A percentile compares a stretch with the other conserved stretches of the same genome.
These are phyloP conservation scores for Naganishia albida DNA, from an alignment of 1,284 basidiomycete species.

Conservation along the genomic window DNA sequence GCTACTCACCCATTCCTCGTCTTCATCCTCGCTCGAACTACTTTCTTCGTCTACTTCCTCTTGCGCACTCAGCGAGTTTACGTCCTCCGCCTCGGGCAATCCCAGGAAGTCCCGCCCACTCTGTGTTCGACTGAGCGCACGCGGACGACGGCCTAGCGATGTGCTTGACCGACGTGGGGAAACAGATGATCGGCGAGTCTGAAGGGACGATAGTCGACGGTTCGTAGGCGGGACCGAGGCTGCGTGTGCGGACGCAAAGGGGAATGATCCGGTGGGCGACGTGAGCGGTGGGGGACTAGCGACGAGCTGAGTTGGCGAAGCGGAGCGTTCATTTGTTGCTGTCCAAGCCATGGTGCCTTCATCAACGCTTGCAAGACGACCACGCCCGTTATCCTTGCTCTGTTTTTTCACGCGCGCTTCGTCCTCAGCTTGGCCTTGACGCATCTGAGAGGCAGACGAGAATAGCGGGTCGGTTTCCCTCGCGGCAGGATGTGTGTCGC, in stretches of 20 bases:
- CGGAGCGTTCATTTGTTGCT: conserved; percentile 17
- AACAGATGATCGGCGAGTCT: background rate
- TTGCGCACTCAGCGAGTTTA: conserved; percentile 30
- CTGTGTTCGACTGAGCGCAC: conserved; percentile 40
- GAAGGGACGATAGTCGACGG: conserved; percentile 6
- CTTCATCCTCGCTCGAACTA: conserved; percentile 45
- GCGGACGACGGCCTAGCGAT: conserved; percentile 7
- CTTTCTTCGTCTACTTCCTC: conserved; percentile 40
- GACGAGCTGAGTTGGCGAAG: conserved; percentile 5
- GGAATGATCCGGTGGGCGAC: background rate
- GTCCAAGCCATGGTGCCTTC: conserved; percentile 30
- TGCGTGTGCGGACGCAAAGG: conserved; percentile 33
- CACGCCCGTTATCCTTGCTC: background rate
- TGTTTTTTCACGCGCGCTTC: conserved; percentile 29
- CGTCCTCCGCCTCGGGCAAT: conserved; percentile 47
- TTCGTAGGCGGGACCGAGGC: conserved; percentile 25
- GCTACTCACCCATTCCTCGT: conserved; percentile 52
- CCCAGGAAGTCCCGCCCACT: conserved; percentile 53
- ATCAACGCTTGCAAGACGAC: conserved; percentile 13
- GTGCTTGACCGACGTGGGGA: conserved; percentile 6
- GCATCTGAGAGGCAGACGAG: conserved; percentile 32
- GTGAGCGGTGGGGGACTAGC: conserved; percentile 13
- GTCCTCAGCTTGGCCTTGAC: conserved; percentile 31
- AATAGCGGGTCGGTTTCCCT: conserved; percentile 48
- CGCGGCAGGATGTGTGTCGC: conserved; percentile 38